These are phyloP conservation scores for Venturia effusa DNA, from an alignment of 2,329 filamentous ascomycete species.

Conservation along the genomic window DNA sequence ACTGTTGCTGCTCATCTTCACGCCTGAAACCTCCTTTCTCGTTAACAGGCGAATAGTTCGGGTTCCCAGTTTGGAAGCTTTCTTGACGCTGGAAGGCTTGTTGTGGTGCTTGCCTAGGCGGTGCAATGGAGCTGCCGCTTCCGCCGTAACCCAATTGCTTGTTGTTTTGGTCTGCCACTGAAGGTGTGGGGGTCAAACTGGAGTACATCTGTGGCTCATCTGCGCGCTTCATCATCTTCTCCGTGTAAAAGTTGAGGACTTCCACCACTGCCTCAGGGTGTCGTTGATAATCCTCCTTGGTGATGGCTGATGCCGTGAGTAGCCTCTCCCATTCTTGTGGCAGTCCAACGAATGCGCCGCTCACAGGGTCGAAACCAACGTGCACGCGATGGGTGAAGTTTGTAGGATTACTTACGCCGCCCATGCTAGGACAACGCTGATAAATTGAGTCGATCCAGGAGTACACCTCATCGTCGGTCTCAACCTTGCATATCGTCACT, in stretches of 20 bases:
- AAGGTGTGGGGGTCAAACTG: conserved; percentile 57
- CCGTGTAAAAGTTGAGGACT: conserved; percentile 75
- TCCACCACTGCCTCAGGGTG: conserved; percentile 67
- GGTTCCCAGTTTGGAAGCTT: conserved; percentile 20
- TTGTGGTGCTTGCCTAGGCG: conserved; percentile 36
- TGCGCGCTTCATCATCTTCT: conserved; percentile 61
- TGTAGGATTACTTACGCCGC: conserved; percentile 94
- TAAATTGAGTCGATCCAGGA: conserved; percentile 99
- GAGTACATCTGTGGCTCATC: conserved; percentile 61
- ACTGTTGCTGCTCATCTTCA: conserved; percentile 27
- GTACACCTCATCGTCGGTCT: conserved; percentile 92
- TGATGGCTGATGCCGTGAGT: conserved; percentile 90
- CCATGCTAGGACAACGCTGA: conserved; percentile 91
- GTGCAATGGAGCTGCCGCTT: conserved; percentile 35
- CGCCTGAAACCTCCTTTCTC: conserved; percentile 22
- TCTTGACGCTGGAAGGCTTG: conserved; percentile 32
- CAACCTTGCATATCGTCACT: conserved; percentile 84
- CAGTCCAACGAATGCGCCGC: conserved; percentile 86
- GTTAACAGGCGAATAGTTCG: conserved; percentile 18
- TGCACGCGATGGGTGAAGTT: conserved; percentile 97
- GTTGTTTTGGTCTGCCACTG: conserved; percentile 34
- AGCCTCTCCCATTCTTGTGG: conserved; percentile 96
- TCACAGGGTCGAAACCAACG: conserved; percentile 92
- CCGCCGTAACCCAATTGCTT: conserved; percentile 38
- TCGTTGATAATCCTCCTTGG: conserved; percentile 96